Evolutionary conservation across 176 grass and related monocot species (phyloP).

Genomic region (Eragrostis nindensis): DNA sequence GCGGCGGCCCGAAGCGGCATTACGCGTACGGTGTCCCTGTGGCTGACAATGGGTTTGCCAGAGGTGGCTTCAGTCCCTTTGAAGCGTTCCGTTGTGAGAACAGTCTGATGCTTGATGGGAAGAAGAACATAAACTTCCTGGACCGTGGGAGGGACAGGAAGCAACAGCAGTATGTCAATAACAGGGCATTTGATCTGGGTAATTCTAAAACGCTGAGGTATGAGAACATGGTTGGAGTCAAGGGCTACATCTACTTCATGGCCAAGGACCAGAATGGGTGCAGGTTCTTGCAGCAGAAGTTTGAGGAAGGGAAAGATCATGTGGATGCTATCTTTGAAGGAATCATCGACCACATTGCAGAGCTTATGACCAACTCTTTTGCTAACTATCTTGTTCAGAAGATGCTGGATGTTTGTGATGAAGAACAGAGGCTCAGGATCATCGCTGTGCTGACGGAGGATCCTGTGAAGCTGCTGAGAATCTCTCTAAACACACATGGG

Average conservation of each 20-base stretch:
- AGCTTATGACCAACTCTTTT: conserved; percentile 73
- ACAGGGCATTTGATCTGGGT: conserved; percentile 36
- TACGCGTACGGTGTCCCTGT: conserved; percentile 27
- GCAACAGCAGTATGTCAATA: conserved; percentile 38
- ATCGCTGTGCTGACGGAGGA: conserved; percentile 58
- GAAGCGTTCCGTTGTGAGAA: conserved; percentile 57
- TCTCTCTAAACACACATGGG: conserved; percentile 85
- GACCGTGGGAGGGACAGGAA: conserved; percentile 45
- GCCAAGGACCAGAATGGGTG: conserved; percentile 79
- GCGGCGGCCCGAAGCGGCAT: conserved; percentile 21
- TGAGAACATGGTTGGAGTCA: conserved; percentile 62
- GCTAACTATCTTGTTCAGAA: conserved; percentile 95
- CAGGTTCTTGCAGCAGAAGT: conserved; percentile 68
- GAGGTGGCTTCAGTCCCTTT: conserved; percentile 33
- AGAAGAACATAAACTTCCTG: conserved; percentile 41
- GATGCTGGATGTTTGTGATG: conserved; percentile 73
- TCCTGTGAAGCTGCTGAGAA: conserved; percentile 51
- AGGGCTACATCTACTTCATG: conserved; percentile 67
- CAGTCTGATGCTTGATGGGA: conserved; percentile 55
- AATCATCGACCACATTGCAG: conserved; percentile 64
- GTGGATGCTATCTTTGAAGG: conserved; percentile 75
- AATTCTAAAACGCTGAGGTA: conserved; percentile 42
- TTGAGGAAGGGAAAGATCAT: conserved; percentile 65
- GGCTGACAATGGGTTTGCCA: conserved; percentile 8
- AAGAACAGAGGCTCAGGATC: conserved; percentile 66